Conservation (phyloP, 129 eudicot genomes). For the Saposhnikovia divaricata region DNA sequence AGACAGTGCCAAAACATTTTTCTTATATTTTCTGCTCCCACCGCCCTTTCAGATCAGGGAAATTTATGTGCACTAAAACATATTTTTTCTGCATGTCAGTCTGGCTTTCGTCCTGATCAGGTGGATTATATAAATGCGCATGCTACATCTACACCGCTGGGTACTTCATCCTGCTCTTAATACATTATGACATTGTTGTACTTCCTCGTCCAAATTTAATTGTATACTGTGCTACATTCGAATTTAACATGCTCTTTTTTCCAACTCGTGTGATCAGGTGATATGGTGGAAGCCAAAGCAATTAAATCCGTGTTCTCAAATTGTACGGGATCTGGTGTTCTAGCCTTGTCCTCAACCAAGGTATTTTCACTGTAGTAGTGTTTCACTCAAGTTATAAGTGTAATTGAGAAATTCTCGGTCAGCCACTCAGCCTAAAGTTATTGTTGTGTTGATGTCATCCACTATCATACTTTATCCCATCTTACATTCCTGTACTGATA, state of each 20-base stretch:
- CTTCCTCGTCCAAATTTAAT: not conserved
- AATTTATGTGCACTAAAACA: not conserved
- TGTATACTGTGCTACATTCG: not conserved
- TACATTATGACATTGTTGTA: not conserved
- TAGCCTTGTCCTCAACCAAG: slow-evolving; percentile 91
- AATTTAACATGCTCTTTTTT: not conserved
- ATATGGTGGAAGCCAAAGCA: slow-evolving; percentile 78
- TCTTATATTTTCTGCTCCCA: not conserved
- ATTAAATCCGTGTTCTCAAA: slow-evolving; percentile 57
- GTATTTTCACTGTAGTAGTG: slow-evolving; percentile 20
- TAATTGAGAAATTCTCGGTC: not conserved
- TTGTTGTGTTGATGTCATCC: not conserved
- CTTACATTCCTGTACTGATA: not conserved
- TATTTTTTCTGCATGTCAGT: slow-evolving; percentile 34
- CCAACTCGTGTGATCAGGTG: slow-evolving; percentile 40
- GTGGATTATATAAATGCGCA: slow-evolving; percentile 95
- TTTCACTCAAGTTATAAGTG: not conserved
- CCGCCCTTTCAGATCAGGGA: not conserved
- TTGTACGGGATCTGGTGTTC: slow-evolving; percentile 64
- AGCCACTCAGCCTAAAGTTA: not conserved
- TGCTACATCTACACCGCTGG: slow-evolving; percentile 94
- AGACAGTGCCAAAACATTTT: not conserved
- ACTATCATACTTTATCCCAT: not conserved
- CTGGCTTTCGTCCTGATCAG: slow-evolving; percentile 66
- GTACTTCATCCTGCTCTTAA: slow-evolving; percentile 26